A percentile compares a stretch with the other conserved stretches of the same genome.
These are phyloP conservation scores for Leucoagaricus sp. DNA, from an alignment of 1,284 basidiomycete genomes.

Conservation along the genomic window DNA sequence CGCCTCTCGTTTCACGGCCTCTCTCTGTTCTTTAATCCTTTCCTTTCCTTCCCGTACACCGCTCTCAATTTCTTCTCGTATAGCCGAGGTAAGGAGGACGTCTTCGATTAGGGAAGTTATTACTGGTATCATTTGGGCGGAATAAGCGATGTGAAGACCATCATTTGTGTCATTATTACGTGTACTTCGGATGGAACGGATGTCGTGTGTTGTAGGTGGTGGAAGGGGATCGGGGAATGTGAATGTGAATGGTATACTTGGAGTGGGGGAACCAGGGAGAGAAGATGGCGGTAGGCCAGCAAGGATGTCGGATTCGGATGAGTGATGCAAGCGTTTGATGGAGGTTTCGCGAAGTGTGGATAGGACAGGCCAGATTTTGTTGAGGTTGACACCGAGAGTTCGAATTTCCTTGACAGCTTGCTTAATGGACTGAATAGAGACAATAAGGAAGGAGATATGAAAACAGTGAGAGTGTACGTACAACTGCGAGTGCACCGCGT, in stretches of 20 bases:
- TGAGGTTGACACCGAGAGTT: slow-evolving; percentile 52
- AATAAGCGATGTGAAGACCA: slow-evolving; percentile 42
- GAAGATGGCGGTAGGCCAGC: slow-evolving; percentile 16
- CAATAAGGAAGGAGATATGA: background rate
- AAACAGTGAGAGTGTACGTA: slow-evolving; percentile 18
- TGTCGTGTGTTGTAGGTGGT: slow-evolving; percentile 38
- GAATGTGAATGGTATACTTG: slow-evolving; percentile 12
- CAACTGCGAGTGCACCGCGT: slow-evolving; percentile 36
- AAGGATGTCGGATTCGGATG: background rate
- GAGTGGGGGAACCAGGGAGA: slow-evolving; percentile 10
- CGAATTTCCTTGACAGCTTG: slow-evolving; percentile 52
- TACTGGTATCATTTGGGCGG: slow-evolving; percentile 68
- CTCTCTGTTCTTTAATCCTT: slow-evolving; percentile 46
- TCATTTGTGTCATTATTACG: slow-evolving; percentile 20
- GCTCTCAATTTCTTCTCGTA: slow-evolving; percentile 61
- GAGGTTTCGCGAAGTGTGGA: slow-evolving; percentile 43
- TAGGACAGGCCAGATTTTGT: slow-evolving; percentile 61
- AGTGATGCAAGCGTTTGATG: slow-evolving; percentile 19
- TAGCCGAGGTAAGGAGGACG: slow-evolving; percentile 43
- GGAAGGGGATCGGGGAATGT: slow-evolving; percentile 58
- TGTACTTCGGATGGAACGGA: slow-evolving; percentile 13
- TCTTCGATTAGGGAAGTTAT: slow-evolving; percentile 57
- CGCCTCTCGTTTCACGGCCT: slow-evolving; percentile 47
- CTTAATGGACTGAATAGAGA: slow-evolving; percentile 40
- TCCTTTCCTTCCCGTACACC: slow-evolving; percentile 57